Conservation (phyloP, 192 early-diverging fungal genomes). For the Spizellomyces punctatus region DNA sequence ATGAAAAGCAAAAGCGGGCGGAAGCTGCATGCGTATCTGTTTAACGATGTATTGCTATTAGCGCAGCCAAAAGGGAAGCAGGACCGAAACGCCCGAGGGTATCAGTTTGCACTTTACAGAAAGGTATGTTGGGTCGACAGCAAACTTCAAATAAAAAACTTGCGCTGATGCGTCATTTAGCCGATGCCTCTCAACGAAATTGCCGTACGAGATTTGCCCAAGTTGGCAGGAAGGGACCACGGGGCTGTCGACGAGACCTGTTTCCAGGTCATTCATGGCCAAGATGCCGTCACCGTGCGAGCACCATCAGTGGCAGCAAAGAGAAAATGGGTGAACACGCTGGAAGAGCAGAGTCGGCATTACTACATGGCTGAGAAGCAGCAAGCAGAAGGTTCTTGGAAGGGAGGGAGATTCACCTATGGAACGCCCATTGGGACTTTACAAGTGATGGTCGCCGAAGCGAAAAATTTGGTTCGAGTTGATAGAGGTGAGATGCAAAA, state of each 20-base stretch:
- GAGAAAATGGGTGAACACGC: slow-evolving; percentile 58
- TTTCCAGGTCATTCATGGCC: slow-evolving; percentile 63
- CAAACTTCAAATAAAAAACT: not conserved
- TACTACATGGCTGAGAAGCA: slow-evolving; percentile 31
- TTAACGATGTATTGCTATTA: slow-evolving; percentile 61
- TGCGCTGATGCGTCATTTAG: slow-evolving; percentile 9
- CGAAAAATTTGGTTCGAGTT: slow-evolving; percentile 19
- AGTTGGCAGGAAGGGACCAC: slow-evolving; percentile 31
- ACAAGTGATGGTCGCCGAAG: slow-evolving; percentile 27
- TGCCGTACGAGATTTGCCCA: slow-evolving; percentile 38
- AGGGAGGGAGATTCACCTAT: slow-evolving; percentile 10
- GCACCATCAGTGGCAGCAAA: slow-evolving; percentile 56
- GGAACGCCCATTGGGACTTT: slow-evolving; percentile 39
- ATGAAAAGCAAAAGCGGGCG: slow-evolving; percentile 78
- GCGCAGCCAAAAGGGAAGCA: slow-evolving; percentile 45
- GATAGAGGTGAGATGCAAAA: slow-evolving; percentile 1
- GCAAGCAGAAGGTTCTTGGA: slow-evolving; percentile 12
- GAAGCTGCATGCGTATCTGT: slow-evolving; percentile 67
- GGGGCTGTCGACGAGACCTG: slow-evolving; percentile 49
- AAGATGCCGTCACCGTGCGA: slow-evolving; percentile 57
- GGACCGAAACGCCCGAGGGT: slow-evolving; percentile 22
- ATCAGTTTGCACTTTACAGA: slow-evolving; percentile 32
- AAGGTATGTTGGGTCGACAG: slow-evolving; percentile 25
- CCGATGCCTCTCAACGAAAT: slow-evolving; percentile 44
- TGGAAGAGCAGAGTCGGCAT: slow-evolving; percentile 31